Base-by-base conservation (phyloP, 805 yeast genomes). In the Metschnikowia vanudenii region DNA sequence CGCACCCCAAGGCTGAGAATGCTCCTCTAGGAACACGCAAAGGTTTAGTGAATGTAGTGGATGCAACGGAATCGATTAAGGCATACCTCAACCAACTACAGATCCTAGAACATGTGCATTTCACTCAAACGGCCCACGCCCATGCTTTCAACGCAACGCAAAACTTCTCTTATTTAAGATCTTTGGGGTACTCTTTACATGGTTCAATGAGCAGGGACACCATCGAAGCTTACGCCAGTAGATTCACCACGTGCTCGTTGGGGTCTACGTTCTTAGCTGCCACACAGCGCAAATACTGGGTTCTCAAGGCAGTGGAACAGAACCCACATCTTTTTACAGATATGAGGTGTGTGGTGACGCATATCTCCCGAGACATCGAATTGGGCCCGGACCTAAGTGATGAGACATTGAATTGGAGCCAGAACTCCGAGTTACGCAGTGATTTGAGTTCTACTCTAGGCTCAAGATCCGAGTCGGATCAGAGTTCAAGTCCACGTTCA, bases 301-400 rank as follows among this genome's bases (percentile, higher is more conserved):
- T 55, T 5, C 56, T 71, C 20, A 60, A 52, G 43, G 45, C 49
- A 22, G 45, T 63, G 39, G 59, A 61, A 39, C 57, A 48, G 24
- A 31, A 44, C 19, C 49, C 47, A 9, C 42, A 33, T 11, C 10
- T 20, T 9, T 46, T 50, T 3, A 30, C 45, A 9, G 52, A 47
- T 5, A 59, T 58, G 49, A 61, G 74, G 45, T 79, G 85, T 56
- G 58, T 73, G 3, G 54, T 81, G n/a, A 65, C 74, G 1, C 48
- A 53, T 16, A 51, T 49, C 2, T 48, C 48, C 12, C 39, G 44
- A 11, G 55, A 52, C n/a, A 39, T 43, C 17, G 47, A 46, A 22
- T 41, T 49, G 41, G 34, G 45, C 24, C 17, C 17, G 28, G 39
- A 28, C 3, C 0, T 20, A 13, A 24, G 9, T 9, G 37, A 20